Evolutionary conservation across 139 green algal genomes (phyloP).

Genomic region (Chlamydomonas incerta): DNA sequence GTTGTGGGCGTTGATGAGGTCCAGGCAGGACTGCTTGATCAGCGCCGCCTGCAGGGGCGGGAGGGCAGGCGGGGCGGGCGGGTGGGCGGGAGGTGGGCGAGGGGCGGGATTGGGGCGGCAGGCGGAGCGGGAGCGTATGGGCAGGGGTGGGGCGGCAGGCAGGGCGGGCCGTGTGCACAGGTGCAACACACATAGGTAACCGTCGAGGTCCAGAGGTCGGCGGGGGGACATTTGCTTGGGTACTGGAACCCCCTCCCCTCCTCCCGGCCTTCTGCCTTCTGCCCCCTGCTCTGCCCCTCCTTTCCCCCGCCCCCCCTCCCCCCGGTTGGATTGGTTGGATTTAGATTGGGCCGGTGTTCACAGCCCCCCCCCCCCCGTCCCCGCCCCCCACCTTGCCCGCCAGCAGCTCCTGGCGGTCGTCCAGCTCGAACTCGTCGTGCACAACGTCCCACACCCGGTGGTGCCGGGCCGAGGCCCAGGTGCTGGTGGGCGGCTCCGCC

Average conservation of each 20-base stretch:
- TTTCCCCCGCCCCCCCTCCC: too few relatives aligned
- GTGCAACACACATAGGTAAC: too few relatives aligned
- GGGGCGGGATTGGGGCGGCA: not conserved
- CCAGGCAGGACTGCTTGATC: constrained; percentile 21
- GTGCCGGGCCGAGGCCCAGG: constrained; percentile 14
- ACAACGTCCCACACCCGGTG: constrained; percentile 34
- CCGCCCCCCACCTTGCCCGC: constrained; percentile 5
- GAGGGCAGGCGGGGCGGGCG: not conserved
- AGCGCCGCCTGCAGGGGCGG: not conserved
- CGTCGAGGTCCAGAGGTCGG: not conserved
- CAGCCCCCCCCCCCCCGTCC: too few relatives aligned
- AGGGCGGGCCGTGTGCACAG: not conserved
- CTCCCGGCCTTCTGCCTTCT: not conserved
- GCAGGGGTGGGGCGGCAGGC: not conserved
- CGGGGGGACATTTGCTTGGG: not conserved
- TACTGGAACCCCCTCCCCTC: too few relatives aligned
- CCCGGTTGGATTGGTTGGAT: too few relatives aligned
- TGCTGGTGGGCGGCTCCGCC: not conserved
- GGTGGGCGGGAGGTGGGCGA: not conserved
- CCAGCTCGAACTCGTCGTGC: constrained; percentile 21
- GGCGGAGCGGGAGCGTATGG: not conserved
- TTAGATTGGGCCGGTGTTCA: too few relatives aligned
- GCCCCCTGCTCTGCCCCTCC: not conserved
- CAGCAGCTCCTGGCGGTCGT: constrained; percentile 3
- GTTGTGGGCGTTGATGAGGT: constrained; percentile 10